phyloP scores from a whole-genome alignment of 1,284 basidiomycete genomes.

The Pisolithus thermaeus region DNA sequence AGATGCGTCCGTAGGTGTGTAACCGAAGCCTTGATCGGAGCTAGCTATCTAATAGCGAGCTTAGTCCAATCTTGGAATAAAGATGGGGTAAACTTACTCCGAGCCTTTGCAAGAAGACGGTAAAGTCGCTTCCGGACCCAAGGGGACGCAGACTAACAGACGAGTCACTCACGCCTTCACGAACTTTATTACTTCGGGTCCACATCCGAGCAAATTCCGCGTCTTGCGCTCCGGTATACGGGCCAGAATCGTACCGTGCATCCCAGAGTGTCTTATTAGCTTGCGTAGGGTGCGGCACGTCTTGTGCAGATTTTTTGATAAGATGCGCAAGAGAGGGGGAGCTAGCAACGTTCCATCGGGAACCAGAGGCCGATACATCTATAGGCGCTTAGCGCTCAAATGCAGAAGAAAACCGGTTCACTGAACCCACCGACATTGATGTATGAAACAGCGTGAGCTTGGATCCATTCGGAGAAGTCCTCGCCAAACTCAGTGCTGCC shows the following conservation, averaged over 20 bases:
- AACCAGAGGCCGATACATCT: conserved; percentile 67
- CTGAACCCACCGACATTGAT: conserved; percentile 65
- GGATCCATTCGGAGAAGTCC: conserved; percentile 81
- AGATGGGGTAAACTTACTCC: conserved; percentile 32
- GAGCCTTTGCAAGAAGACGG: conserved; percentile 69
- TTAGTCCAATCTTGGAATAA: conserved; percentile 12
- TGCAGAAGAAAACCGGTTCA: neutral
- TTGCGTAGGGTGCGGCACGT: conserved; percentile 62
- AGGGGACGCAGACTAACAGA: conserved; percentile 30
- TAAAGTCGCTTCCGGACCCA: conserved; percentile 67
- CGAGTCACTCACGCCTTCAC: conserved; percentile 18
- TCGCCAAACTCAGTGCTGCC: conserved; percentile 87
- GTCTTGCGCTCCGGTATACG: conserved; percentile 36
- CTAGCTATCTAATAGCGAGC: conserved; percentile 37
- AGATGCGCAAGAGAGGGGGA: conserved; percentile 80
- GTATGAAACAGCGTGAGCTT: conserved; percentile 78
- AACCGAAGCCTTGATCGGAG: conserved; percentile 33
- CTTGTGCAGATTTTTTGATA: conserved; percentile 59
- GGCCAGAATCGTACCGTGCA: conserved; percentile 51
- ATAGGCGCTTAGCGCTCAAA: conserved; percentile 10
- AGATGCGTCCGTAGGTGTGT: conserved; percentile 48
- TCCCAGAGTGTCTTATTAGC: conserved; percentile 59
- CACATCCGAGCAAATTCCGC: conserved; percentile 27
- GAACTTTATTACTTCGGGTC: conserved; percentile 22
- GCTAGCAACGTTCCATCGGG: conserved; percentile 46